Base-by-base conservation (phyloP, 2,329 filamentous ascomycete genomes). In the Colletotrichum truncatum region DNA sequence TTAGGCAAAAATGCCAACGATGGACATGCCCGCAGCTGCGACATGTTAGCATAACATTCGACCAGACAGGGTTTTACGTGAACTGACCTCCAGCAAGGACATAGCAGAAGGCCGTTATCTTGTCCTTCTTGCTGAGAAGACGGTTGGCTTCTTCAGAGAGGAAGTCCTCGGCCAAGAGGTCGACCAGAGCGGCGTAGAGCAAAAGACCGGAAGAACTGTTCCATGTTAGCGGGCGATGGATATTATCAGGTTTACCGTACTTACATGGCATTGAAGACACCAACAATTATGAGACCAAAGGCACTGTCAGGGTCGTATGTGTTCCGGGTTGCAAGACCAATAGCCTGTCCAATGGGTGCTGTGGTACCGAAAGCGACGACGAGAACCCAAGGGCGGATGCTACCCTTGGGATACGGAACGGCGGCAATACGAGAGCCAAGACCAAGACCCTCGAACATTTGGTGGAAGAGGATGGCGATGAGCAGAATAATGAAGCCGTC, bases 341-440 rank as follows among this genome's bases (percentile, higher is more conserved):
- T 89, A 8, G 87, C 93, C 74, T 97, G 93, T 8, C 93, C 93
- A 16, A 96, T 82, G 0, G 93, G 93, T 0, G 93, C 97, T 1
- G 91, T 93, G 64, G 86, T 83, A 18, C 91, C 91, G 67, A 90
- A 91, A 12, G 88, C 87, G 11, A 88, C 70, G 2, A 90, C 87
- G 14, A 90, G 77, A 1, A 87, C 63, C 88, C 88, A 90, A 0
- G 88, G 88, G 25, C 85, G 84, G 67, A 81, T 73, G 72, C 86
- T 88, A 25, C 78, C 80, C 64, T 82, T 83, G 14, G 84, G 83
- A 67, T 89, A 89, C 1, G 87, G 83, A 5, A 92, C 87, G 16
- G 85, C 87, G 18, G 90, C 89, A 70, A 93, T 93, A 64, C 91
- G 88, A 1, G 88, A 88, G 18, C 91, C 91, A 0, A 93, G 84